Conservation (phyloP, 1,284 basidiomycete species). For the Sphaerobolus stellatus region DNA sequence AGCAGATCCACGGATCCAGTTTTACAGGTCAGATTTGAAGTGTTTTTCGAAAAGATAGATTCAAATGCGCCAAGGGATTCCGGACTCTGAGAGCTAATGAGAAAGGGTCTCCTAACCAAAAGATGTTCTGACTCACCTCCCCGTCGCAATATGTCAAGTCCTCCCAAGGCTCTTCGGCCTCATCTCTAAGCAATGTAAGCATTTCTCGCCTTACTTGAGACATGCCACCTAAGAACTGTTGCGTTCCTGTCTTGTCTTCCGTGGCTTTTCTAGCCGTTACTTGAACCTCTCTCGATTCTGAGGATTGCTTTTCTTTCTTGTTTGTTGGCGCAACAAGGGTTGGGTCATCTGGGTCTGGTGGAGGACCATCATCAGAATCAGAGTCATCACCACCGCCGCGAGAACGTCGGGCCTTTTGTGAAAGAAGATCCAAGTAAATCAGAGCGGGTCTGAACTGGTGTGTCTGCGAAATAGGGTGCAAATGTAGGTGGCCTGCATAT, state of each 20-base stretch:
- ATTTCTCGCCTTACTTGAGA: constrained; percentile 57
- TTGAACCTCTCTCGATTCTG: constrained; percentile 70
- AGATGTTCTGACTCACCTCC: constrained; percentile 57
- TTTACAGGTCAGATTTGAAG: constrained; percentile 54
- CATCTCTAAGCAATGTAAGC: constrained; percentile 62
- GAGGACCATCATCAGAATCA: constrained; percentile 75
- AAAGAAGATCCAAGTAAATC: constrained; percentile 71
- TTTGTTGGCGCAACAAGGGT: constrained; percentile 43
- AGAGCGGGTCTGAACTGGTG: constrained; percentile 78
- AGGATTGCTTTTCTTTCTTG: constrained; percentile 55
- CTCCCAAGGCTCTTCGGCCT: constrained; percentile 75
- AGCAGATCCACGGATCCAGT: constrained; percentile 46
- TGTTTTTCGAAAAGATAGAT: constrained; percentile 58
- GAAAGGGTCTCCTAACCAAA: too few relatives aligned
- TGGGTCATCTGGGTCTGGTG: constrained; percentile 73
- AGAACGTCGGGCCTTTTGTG: constrained; percentile 55
- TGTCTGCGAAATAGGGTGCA: constrained; percentile 74
- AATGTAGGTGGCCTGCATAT: constrained; percentile 62
- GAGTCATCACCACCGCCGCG: constrained; percentile 50
- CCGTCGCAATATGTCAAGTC: constrained; percentile 58
- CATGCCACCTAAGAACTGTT: constrained; percentile 51
- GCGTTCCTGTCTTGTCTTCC: constrained; percentile 55
- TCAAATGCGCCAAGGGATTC: constrained; percentile 59
- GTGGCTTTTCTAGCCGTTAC: constrained; percentile 62
- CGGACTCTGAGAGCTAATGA: constrained; percentile 48